These are phyloP conservation scores for Sporothrix curviconia DNA, from an alignment of 2,329 filamentous ascomycete species.

Conservation along the genomic window DNA sequence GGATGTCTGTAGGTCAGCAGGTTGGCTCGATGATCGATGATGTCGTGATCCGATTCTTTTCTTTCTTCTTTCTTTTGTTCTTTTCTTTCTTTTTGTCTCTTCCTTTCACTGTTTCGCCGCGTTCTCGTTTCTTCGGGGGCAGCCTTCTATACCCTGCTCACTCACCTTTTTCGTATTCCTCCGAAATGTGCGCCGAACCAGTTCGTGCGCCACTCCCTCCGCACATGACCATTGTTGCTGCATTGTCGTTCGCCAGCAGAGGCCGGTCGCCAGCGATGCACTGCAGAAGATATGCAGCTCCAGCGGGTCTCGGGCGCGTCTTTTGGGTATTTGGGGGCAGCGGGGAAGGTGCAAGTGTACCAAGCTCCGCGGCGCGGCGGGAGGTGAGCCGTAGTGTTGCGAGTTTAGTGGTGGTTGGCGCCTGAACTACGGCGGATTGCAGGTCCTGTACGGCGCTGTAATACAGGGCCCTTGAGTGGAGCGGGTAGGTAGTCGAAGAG, in stretches of 20 bases:
- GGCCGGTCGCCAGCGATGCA: constrained; percentile 1
- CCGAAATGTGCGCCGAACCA: no score
- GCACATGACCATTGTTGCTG: constrained; percentile 7
- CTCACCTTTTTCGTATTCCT: no score
- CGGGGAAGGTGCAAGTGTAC: background rate
- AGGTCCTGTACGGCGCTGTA: no score
- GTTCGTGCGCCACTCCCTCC: background rate
- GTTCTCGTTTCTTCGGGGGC: no score
- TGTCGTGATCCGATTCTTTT: background rate
- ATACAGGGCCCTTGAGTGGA: no score
- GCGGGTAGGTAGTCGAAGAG: background rate
- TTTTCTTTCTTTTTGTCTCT: background rate
- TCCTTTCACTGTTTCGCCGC: background rate
- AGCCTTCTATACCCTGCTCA: no score
- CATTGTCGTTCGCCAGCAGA: constrained; percentile 8
- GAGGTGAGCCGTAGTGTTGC: background rate
- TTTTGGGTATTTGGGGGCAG: no score
- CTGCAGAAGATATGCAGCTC: background rate
- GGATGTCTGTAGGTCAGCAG: no score
- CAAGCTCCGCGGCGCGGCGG: background rate
- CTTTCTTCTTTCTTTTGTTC: background rate
- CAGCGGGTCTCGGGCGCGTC: background rate
- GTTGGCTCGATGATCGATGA: background rate
- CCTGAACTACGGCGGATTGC: no score
- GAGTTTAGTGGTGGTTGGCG: background rate